phyloP scores from a whole-genome alignment of 495 filamentous ascomycete species.

The Aspergillus conjunctus region DNA sequence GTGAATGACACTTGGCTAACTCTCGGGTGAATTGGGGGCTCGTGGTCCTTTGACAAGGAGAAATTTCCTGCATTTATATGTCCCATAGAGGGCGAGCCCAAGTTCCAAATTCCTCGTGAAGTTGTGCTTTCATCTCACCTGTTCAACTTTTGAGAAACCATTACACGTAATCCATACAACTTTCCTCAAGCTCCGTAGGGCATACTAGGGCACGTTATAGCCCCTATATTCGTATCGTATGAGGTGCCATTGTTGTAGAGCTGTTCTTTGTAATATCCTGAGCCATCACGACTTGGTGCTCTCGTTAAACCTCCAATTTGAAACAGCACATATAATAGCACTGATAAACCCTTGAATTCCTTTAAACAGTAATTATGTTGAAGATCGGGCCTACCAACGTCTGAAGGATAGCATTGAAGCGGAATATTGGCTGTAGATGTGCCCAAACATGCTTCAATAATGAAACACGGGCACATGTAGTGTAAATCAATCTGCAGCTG shows the following conservation, averaged over 20 bases:
- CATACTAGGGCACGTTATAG: background rate
- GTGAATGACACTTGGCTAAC: background rate
- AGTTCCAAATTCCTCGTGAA: background rate
- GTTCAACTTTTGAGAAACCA: background rate
- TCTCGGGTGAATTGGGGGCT: background rate
- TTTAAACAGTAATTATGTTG: background rate
- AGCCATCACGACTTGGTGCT: background rate
- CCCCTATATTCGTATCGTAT: background rate
- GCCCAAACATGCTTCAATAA: background rate
- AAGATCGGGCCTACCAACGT: background rate
- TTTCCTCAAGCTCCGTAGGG: background rate
- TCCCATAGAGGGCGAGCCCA: background rate
- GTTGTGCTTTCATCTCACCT: background rate
- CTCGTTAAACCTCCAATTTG: background rate
- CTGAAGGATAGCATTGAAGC: background rate
- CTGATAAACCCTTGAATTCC: background rate
- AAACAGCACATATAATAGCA: background rate
- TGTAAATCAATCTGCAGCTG: background rate
- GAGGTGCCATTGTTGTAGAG: background rate
- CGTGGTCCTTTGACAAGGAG: background rate
- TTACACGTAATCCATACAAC: constrained; percentile 8
- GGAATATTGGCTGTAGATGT: background rate
- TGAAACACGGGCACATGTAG: background rate
- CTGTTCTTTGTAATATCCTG: background rate
- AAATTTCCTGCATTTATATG: constrained; percentile 3